Evolutionary conservation across 2,329 filamentous ascomycete species (phyloP), one percentile per base, ranked within the genome.

Genomic region (Cryphonectria naterciae): DNA sequence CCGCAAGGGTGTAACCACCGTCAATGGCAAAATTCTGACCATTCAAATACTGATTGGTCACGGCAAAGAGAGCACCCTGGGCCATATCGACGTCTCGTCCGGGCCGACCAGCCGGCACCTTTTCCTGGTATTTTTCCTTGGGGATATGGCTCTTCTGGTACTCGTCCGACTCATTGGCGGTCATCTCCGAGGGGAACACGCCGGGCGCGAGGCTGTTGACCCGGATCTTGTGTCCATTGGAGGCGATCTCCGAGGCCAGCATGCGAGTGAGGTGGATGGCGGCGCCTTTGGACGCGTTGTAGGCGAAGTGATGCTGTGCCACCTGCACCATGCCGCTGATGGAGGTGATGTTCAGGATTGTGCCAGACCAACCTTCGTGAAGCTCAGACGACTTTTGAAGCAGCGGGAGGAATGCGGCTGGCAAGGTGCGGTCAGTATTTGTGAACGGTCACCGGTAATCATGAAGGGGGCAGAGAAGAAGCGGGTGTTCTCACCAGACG

Each of bases 201-300:
- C 92, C 92, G 0, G 92, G 92, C 0, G 92, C 92, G 72, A 93
- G 93, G 56, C 91, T 89, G 77, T 94, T 87, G 52, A 92, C 86
- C 74, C 94, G 92, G 56, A 88, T 84, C 78, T 88, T 91, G 72
- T 92, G 85, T 28, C 86, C 84, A 63, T 87, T 83, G 72, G 81
- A 81, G 0, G 87, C 85, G 7, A 92, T 77, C 79, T 92, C 90
- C 52, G 83, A 81, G 0, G 90, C 89, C 15, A 93, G 80, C 77
- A 92, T 90, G 69, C 89, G 83, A 46, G 85, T 89, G 68, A 93
- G 79, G 75, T 93, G 91, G 73, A 89, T 85, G 2, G 91, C 82
- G 0, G 90, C 91, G 0, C 86, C 91, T 80, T 93, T 93, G 73
- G 82, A 86, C 0, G 88, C 85, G 66, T 87, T 89, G 80, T 92